Evolutionary conservation across 441 rosid species (phyloP), one percentile per base, ranked within the genome.

Genomic region (Adansonia rubrostipa): DNA sequence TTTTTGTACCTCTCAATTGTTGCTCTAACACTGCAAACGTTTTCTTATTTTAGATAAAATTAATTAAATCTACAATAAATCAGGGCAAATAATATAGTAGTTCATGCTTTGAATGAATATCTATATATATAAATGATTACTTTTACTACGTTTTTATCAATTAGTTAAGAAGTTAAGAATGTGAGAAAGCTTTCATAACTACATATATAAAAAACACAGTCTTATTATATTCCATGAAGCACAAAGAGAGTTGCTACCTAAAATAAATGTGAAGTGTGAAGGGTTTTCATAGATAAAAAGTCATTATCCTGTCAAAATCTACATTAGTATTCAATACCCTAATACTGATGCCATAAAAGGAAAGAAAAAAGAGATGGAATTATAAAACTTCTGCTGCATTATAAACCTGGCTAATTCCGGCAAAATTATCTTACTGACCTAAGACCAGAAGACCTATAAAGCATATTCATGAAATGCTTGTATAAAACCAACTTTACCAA

Each of bases 1-100:
- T 93, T 95, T 85, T 93, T 95, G 85, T 95, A 95, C 92, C 92
- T 91, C 70, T 93, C 99, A 68, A 95, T 95, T 57, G 99, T 95
- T 54, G 89, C 84, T 84, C 87, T 92, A 9, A 92, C 92, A 82
- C 95, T 92, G 87, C 86, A 83, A 79, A 50, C 77, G 74, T 76
- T 57, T 19, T 58, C 66, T n/a, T 68, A 62, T 14, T 33, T 40
- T 36, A 57, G 50, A 79, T 57, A 51, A 28, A 9, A 68, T 5
- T 45, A 19, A 10, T 9, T 20, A 5, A 5, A 67, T 45, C 33
- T 17, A 19, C 72, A 19, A 67, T 9, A 67, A 47, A 67, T 9
- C 54, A 67, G 20, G 14, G n/a, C 71, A 68, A 6, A 45, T 9
- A 64, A 33, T 36, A 64, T 36, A 36, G 40, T 6, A 22, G 3